Base-by-base conservation (phyloP, 1,284 basidiomycete genomes). In the Porodaedalea pini region DNA sequence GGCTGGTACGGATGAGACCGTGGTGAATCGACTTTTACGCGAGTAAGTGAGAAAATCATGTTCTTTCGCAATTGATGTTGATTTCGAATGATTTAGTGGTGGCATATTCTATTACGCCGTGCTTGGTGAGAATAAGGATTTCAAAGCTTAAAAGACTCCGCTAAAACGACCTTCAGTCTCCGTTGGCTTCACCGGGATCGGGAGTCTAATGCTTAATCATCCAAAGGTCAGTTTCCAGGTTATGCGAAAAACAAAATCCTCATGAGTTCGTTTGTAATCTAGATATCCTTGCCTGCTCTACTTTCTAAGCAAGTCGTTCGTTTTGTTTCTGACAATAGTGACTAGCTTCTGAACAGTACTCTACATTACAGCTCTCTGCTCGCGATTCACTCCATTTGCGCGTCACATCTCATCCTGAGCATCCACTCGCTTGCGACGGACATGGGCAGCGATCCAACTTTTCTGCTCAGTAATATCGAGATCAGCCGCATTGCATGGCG, bases 351-450 rank as follows among this genome's bases (percentile, higher is more conserved):
- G 13, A 34, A 19, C 57, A 32, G 15, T 11, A 17, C 27, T 27
- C 19, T 40, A 19, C 17, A 4, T 13, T 27, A 1, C 51, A 70
- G 70, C 57, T 56, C 65, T 23, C 31, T 67, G 11, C 63, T 69
- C 5, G 59, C 57, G 19, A 52, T 68, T 17, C 61, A 61, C 5
- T 64, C 69, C 1, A 53, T 68, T 8, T 62, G 67, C 10, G 66
- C 69, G n/a, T 71, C 69, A 7, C 67, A 67, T 4, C 63, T 70
- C 15, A 70, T 70, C 62, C 63, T 70, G 17, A 66, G 64, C 61
- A 69, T 69, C 48, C 67, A 65, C 44, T 70, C 67, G 8, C 64
- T 70, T 19, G 70, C 70, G 11, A 64, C 64, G 2, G 62, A 62
- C 10, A 64, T 71, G 29, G 65, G 63, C 0, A 62, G 66, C 48